phyloP scores from a whole-genome alignment of 352 stramenopile species.

The Globisporangium uncinulatum region DNA sequence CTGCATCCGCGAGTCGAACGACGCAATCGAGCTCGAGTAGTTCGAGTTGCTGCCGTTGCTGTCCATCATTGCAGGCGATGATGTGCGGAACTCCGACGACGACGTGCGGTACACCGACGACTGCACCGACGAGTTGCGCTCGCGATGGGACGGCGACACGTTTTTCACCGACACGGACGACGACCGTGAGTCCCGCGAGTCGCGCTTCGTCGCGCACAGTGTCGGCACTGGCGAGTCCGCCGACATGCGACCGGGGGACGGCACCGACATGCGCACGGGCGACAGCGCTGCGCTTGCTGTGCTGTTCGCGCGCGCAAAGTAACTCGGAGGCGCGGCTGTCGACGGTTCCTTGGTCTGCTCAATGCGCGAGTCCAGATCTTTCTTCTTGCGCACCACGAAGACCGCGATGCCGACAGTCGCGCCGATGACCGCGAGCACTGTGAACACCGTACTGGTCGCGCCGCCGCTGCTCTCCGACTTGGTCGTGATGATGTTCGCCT shows the following conservation, averaged over 20 bases:
- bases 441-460: constrained; percentile 36
- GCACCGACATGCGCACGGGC: constrained; percentile 13
- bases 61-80: constrained; percentile 42
- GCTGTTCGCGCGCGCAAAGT: constrained; percentile 32
- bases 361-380: constrained; percentile 30
- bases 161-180: constrained; percentile 39
- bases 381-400: constrained; percentile 52
- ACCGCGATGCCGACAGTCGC: constrained; percentile 36
- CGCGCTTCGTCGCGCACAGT: constrained; percentile 24
- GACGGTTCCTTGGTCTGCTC: constrained; percentile 31
- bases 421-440: constrained; percentile 40
- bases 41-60: constrained; percentile 14
- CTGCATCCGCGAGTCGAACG: constrained; percentile 25
- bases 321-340: constrained; percentile 26
- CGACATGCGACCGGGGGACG: constrained; percentile 18
- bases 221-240: constrained; percentile 44
- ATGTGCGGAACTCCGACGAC: constrained; percentile 21
- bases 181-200: constrained; percentile 35
- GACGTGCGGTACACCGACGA: constrained; percentile 1
- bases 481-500: constrained; percentile 30
- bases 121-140: constrained; percentile 15
- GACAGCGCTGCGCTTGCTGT: constrained; percentile 24
- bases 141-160: constrained; percentile 17
- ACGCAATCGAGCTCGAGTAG: constrained; percentile 23
- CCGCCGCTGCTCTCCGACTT: constrained; percentile 27